Conservation (phyloP, 2,329 filamentous ascomycete genomes). For the Fusarium tupiense region DNA sequence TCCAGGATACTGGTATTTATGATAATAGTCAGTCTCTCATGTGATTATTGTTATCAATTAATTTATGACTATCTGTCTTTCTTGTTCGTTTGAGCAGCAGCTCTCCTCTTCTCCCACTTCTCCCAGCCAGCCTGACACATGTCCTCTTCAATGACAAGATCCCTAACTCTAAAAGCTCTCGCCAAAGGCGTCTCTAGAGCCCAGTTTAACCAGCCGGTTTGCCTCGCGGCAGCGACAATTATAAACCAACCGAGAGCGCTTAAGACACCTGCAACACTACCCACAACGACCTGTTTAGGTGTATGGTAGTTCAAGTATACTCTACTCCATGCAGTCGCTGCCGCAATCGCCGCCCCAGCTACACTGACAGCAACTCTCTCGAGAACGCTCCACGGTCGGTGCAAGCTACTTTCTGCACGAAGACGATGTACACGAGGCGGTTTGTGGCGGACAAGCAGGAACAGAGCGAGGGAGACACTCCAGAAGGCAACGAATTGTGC, state of each 20-base stretch:
- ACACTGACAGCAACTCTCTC: conserved; percentile 67
- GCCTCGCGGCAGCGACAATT: conserved; percentile 72
- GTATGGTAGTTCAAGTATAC: conserved; percentile 96
- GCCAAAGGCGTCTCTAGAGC: conserved; percentile 72
- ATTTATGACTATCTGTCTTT: conserved; percentile 41
- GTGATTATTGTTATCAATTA: neutral
- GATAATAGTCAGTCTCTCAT: neutral
- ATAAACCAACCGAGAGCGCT: conserved; percentile 84
- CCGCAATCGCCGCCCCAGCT: conserved; percentile 69
- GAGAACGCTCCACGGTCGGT: conserved; percentile 64
- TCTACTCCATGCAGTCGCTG: conserved; percentile 79
- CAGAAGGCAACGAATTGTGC: conserved; percentile 96
- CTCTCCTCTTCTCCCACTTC: conserved; percentile 76
- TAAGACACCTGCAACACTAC: conserved; percentile 73
- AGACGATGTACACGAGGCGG: conserved; percentile 54
- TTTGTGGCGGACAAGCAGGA: conserved; percentile 82
- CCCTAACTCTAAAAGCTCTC: conserved; percentile 76
- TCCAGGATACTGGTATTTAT: neutral
- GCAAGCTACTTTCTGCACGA: conserved; percentile 8
- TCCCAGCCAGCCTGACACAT: conserved; percentile 93
- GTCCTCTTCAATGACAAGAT: conserved; percentile 89
- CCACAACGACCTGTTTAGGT: conserved; percentile 84
- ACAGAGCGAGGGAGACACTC: conserved; percentile 83
- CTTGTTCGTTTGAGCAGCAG: conserved; percentile 41
- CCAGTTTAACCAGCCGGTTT: conserved; percentile 77